phyloP scores from a whole-genome alignment of 2,329 filamentous ascomycete genomes.

The Intubia oerlemansii region DNA sequence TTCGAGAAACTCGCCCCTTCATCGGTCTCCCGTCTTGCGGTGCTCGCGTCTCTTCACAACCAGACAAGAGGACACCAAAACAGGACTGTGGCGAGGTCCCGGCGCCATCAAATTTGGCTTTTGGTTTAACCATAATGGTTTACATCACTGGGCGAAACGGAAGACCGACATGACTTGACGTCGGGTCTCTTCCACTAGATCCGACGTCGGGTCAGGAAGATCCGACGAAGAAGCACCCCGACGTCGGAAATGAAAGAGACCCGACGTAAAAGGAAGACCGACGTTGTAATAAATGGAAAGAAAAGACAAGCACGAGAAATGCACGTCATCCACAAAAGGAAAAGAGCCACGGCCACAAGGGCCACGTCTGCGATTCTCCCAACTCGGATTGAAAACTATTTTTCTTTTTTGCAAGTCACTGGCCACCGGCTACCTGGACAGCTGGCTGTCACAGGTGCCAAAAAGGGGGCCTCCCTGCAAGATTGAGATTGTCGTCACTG shows the following conservation, averaged over 20 bases:
- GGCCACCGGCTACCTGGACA: no score
- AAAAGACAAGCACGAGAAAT: neutral
- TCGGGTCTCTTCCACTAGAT: no score
- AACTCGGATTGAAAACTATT: slow-evolving; percentile 21
- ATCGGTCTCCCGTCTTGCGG: no score
- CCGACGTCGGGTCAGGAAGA: no score
- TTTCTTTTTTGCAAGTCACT: no score
- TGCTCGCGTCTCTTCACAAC: neutral
- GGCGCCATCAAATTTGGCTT: slow-evolving; percentile 8
- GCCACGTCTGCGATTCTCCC: slow-evolving; percentile 6
- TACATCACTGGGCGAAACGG: slow-evolving; percentile 5
- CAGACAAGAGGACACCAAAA: neutral
- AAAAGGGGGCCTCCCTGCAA: no score
- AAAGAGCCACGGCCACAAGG: slow-evolving; percentile 4
- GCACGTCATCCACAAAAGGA: slow-evolving; percentile 1
- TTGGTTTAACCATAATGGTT: slow-evolving; percentile 6
- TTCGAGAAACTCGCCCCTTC: neutral
- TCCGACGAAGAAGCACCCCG: no score
- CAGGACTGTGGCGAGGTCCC: neutral
- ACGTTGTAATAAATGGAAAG: neutral
- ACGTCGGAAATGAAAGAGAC: neutral
- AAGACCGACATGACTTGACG: no score
- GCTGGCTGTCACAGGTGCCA: no score
- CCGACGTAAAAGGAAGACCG: neutral
- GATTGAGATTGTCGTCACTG: slow-evolving; percentile 3